These are phyloP conservation scores for Mycena polygramma DNA, from an alignment of 768 basidiomycete species.

Conservation along the genomic window DNA sequence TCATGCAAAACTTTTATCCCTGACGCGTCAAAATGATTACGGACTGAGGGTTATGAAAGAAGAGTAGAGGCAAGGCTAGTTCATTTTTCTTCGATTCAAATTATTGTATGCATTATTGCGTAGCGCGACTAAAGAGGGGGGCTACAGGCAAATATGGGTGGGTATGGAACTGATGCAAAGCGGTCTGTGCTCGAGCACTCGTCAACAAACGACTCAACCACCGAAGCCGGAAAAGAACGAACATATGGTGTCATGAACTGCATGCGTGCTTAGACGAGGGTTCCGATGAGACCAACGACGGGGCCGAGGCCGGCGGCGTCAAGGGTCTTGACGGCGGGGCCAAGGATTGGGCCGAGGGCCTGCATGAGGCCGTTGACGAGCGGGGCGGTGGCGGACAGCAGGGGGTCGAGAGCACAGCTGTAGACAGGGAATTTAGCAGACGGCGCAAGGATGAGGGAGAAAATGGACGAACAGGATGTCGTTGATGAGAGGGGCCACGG, in stretches of 20 bases:
- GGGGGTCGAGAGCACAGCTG: slow-evolving; percentile 11
- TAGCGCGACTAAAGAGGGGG: neutral
- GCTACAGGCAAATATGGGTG: neutral
- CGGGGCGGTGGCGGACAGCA: slow-evolving; percentile 23
- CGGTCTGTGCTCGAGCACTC: neutral
- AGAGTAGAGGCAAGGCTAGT: too few relatives aligned
- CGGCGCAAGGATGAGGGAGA: neutral
- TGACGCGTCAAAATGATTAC: too few relatives aligned
- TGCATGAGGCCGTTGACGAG: slow-evolving; percentile 33
- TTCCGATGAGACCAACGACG: slow-evolving; percentile 15
- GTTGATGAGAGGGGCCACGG: slow-evolving; percentile 25
- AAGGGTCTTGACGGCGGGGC: slow-evolving; percentile 11
- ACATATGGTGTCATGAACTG: neutral
- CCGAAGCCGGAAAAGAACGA: neutral
- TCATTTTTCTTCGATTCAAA: too few relatives aligned
- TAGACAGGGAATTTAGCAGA: neutral
- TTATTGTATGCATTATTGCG: too few relatives aligned
- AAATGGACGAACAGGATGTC: slow-evolving; percentile 7
- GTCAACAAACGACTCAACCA: neutral
- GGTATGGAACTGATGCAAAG: neutral
- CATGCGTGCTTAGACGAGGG: slow-evolving; percentile 9
- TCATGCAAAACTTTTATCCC: too few relatives aligned
- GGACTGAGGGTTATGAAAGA: too few relatives aligned
- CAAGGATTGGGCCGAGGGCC: slow-evolving; percentile 23
- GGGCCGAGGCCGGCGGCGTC: slow-evolving; percentile 31